Base-by-base conservation (phyloP, 1,284 basidiomycete species). In the Melampsora americana region DNA sequence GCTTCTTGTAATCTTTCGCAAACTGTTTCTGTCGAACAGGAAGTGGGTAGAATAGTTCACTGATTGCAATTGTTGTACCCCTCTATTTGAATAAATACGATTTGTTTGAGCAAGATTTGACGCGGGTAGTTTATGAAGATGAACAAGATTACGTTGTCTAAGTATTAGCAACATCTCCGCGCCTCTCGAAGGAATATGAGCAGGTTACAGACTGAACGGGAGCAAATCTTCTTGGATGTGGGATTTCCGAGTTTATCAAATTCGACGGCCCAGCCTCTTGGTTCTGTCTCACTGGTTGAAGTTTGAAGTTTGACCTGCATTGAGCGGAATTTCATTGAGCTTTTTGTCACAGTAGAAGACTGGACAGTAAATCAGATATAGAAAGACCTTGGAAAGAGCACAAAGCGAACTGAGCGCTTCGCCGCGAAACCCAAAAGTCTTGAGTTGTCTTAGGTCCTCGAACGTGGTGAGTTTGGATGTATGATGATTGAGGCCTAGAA, bases 361-460 rank as follows among this genome's bases (percentile, higher is more conserved):
- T 42, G 2, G 32, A 16, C 5, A n/a, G 30, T 0, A 48, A 46
- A 28, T 50, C 42, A 53, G 18, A n/a, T 12, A 32, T 60, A 44
- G 42, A 14, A 44, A 35, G 32, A 75, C 74, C 53, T 91, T 89
- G 69, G 89, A 88, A 0, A 98, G 84, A 0, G 93, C 92, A 80
- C 95, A 99, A 0, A 99, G 86, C 0, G 94, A 93, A 0, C 93
- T 92, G 0, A 99, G 85, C 0, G 96, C 96, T 83, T 99, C 96
- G 20, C 96, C 96, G 42, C 95, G 88, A 81, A 99, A 99, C 0
- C 96, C 96, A 83, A 98, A 98, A 0, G 95, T 95, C 1, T 85
- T 84, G 5, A 99, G 88, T 0, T 87, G 84, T 0, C 88, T 85
- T 0, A 99, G 87, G 80, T 93, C 92, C 2, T 87, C 85, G 80